A percentile compares a stretch with the other conserved stretches of the same genome.
phyloP scores from a whole-genome alignment of 139 green algal genomes.

The Chlamydomonas sphaeroides region DNA sequence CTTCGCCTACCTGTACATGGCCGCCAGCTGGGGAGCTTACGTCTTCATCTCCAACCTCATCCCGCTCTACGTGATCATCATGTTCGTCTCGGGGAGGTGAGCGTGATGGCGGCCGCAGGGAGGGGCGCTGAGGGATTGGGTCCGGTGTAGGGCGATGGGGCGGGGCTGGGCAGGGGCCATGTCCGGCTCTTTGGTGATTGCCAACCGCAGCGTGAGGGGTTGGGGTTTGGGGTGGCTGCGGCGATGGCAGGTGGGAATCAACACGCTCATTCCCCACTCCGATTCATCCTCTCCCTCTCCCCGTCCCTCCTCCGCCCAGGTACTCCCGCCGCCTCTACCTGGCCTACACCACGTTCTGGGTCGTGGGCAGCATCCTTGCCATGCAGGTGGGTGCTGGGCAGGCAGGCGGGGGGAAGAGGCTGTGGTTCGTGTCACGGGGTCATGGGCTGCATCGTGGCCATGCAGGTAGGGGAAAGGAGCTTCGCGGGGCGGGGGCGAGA shows the following conservation, averaged over 20 bases:
- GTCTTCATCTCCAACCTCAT: constrained; percentile 69
- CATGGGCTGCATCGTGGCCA: constrained; percentile 56
- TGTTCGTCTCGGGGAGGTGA: constrained; percentile 52
- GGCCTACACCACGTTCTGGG: constrained; percentile 65
- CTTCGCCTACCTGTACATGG: constrained; percentile 81
- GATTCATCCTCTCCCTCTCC: too few relatives aligned
- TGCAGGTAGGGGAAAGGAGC: constrained; percentile 61
- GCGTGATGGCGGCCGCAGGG: too few relatives aligned
- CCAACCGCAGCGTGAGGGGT: too few relatives aligned
- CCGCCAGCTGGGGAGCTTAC: constrained; percentile 57
- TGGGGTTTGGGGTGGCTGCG: too few relatives aligned
- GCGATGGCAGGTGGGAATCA: too few relatives aligned
- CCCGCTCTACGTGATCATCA: constrained; percentile 72
- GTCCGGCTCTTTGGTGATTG: too few relatives aligned
- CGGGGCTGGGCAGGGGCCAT: too few relatives aligned
- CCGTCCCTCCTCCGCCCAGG: not conserved
- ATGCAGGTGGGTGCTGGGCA: constrained; percentile 45
- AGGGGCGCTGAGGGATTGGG: too few relatives aligned
- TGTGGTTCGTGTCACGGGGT: constrained; percentile 6
- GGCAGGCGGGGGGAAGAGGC: not conserved
- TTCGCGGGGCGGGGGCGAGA: too few relatives aligned
- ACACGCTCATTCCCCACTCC: too few relatives aligned
- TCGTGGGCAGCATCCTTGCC: constrained; percentile 54
- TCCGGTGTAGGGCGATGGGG: too few relatives aligned
- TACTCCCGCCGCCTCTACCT: constrained; percentile 61